These are phyloP conservation scores for Carex scoparia DNA, from an alignment of 176 grass and related monocot species.

Conservation along the genomic window DNA sequence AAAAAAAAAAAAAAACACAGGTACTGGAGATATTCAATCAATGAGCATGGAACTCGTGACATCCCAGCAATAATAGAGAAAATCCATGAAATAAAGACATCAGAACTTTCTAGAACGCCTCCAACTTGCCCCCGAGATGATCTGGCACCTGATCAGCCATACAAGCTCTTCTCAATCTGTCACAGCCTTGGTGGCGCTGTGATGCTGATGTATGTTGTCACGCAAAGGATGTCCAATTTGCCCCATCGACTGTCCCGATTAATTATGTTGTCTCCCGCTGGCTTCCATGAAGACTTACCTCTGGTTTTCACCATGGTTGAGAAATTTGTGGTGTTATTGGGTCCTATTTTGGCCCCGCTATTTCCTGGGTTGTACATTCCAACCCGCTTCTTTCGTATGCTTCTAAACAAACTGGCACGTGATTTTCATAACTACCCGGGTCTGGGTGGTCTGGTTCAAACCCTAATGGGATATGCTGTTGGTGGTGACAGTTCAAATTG, in stretches of 20 bases:
- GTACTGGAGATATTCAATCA: slow-evolving; percentile 98
- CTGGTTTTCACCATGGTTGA: slow-evolving; percentile 66
- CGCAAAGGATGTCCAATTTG: slow-evolving; percentile 51
- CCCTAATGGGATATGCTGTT: slow-evolving; percentile 88
- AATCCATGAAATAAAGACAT: slow-evolving; percentile 89
- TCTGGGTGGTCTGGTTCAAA: slow-evolving; percentile 88
- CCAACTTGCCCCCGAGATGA: slow-evolving; percentile 25
- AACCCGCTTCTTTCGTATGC: slow-evolving; percentile 92
- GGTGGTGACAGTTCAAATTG: slow-evolving; percentile 95
- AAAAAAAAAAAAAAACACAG: slow-evolving; percentile 16
- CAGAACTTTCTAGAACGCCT: slow-evolving; percentile 44
- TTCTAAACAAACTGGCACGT: slow-evolving; percentile 93
- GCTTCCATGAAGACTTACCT: slow-evolving; percentile 85
- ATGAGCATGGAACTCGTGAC: slow-evolving; percentile 92
- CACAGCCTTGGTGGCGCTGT: slow-evolving; percentile 94
- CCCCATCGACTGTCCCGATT: slow-evolving; percentile 76
- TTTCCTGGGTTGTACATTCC: slow-evolving; percentile 95
- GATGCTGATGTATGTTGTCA: slow-evolving; percentile 91
- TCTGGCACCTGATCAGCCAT: slow-evolving; percentile 41
- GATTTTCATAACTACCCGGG: slow-evolving; percentile 98
- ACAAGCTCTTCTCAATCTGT: slow-evolving; percentile 76
- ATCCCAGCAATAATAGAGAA: slow-evolving; percentile 82
- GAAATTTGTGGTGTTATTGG: slow-evolving; percentile 63
- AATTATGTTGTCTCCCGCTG: slow-evolving; percentile 84
- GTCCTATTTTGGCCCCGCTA: slow-evolving; percentile 67